phyloP scores from a whole-genome alignment of 441 rosid species.

The Manihot esculenta region DNA sequence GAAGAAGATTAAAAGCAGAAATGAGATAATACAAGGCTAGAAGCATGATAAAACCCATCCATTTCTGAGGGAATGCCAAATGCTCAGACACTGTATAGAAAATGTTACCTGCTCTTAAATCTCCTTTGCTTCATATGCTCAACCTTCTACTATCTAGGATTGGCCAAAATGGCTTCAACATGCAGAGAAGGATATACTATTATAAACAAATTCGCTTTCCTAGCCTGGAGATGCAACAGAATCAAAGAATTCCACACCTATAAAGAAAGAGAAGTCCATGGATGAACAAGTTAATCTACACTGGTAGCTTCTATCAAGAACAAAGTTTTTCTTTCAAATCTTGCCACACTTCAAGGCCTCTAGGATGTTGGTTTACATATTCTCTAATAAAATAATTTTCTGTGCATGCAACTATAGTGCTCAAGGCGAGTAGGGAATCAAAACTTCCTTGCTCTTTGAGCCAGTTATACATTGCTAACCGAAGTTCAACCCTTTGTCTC shows the following conservation, averaged over 20 bases:
- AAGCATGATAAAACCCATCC: neutral
- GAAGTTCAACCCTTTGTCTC: constrained; percentile 45
- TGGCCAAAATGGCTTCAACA: constrained; percentile 9
- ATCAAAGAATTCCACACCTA: neutral
- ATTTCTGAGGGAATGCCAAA: neutral
- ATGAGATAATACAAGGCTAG: neutral
- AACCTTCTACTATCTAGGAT: neutral
- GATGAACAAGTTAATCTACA: neutral
- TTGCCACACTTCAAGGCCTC: constrained; percentile 55
- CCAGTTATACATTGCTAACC: constrained; percentile 68
- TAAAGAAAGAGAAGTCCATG: neutral
- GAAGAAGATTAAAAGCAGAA: neutral
- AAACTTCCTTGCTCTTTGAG: constrained; percentile 45
- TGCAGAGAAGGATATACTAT: neutral
- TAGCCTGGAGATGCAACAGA: neutral
- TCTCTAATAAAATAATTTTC: constrained; percentile 35
- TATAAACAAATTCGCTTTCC: neutral
- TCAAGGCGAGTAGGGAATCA: constrained; percentile 34
- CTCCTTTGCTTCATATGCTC: neutral
- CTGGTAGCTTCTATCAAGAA: constrained; percentile 20
- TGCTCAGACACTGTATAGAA: neutral
- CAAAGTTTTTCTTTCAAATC: constrained; percentile 38
- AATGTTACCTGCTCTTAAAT: constrained; percentile 1
- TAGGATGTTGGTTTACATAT: constrained; percentile 58
- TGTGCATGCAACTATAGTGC: constrained; percentile 49